A percentile compares a stretch with the other conserved stretches of the same genome.
phyloP scores from a whole-genome alignment of 2,329 filamentous ascomycete species.

The Arthrobotrys sinensis region DNA sequence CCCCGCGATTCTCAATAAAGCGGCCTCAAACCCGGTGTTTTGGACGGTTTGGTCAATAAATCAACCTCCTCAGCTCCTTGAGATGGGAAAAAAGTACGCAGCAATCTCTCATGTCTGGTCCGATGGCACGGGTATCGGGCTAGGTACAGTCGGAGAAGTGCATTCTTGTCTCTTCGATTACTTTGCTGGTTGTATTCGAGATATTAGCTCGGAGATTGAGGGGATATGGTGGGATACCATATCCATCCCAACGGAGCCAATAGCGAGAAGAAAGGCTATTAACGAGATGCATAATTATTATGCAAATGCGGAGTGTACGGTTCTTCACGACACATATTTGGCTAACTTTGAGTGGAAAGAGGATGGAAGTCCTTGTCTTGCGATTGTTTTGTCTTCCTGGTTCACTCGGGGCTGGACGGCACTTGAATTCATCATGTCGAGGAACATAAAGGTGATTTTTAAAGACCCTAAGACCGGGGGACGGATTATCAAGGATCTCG shows the following conservation, averaged over 20 bases:
- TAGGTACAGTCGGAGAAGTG: slow-evolving; percentile 61
- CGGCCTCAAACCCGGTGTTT: slow-evolving; percentile 12
- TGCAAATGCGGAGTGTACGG: slow-evolving; percentile 60
- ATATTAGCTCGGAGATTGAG: slow-evolving; percentile 54
- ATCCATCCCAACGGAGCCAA: slow-evolving; percentile 62
- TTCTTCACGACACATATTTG: slow-evolving; percentile 62
- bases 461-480: slow-evolving; percentile 8
- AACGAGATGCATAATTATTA: slow-evolving; percentile 65
- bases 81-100: slow-evolving; percentile 13
- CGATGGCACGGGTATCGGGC: slow-evolving; percentile 65
- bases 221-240: slow-evolving; percentile 66
- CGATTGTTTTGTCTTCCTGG: slow-evolving; percentile 63
- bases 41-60: slow-evolving; percentile 19
- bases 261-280: slow-evolving; percentile 60
- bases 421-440: slow-evolving; percentile 62
- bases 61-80: slow-evolving; percentile 7
- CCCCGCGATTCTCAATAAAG: slow-evolving; percentile 11
- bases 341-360: slow-evolving; percentile 62
- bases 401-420: slow-evolving; percentile 64
- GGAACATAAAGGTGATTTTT: slow-evolving; percentile 59
- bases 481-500: slow-evolving; percentile 33
- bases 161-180: slow-evolving; percentile 64
- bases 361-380: slow-evolving; percentile 62
- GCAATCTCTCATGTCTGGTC: slow-evolving; percentile 66
- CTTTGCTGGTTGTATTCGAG: slow-evolving; percentile 60